Evolutionary conservation across 2,329 filamentous ascomycete species (phyloP), one percentile per base, ranked within the genome.

Genomic region (Epichloe aotearoae): DNA sequence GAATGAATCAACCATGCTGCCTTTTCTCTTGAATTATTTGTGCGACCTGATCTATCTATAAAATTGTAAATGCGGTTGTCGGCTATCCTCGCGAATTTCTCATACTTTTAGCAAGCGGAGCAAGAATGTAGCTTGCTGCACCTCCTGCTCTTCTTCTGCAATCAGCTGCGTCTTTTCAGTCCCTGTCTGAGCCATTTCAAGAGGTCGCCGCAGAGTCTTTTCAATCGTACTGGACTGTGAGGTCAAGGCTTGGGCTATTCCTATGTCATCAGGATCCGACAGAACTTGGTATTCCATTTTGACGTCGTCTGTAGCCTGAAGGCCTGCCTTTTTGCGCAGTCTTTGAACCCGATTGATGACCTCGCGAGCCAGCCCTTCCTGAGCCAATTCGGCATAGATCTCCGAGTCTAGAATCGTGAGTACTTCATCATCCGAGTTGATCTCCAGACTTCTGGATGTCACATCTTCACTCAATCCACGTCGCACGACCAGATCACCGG

Each of bases 301-400:
- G 55, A 98, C 83, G 62, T 97, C 93, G 62, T 98, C 93, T 0
- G 91, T 97, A 1, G 89, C 82, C 56, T 90, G 81, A 49, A 98
- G 74, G 1, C 88, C 88, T 7, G 90, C 90, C 73, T 93, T 93
- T 93, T 98, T 98, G 57, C 93, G 83, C 55, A 97, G 74, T 58
- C 87, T 80, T 70, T 98, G 93, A 20, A 98, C 86, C 40, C 91
- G 83, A 66, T 95, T 87, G 72, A 98, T 86, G 57, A 98, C 84
- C 68, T 97, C 93, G 60, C 93, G 79, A 1, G 87, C 91, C 50
- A 98, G 69, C 50, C 90, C 93, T 67, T 97, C 90, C 57, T 90
- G 81, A 45, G 85, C 86, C 37, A 98, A 75, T 63, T 95, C 89
- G 0, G 89, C 82, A 63, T 97, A 86, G 23, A 88, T 73, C 52